phyloP scores from a whole-genome alignment of 129 eudicot species.

The Oenanthe sinensis region DNA sequence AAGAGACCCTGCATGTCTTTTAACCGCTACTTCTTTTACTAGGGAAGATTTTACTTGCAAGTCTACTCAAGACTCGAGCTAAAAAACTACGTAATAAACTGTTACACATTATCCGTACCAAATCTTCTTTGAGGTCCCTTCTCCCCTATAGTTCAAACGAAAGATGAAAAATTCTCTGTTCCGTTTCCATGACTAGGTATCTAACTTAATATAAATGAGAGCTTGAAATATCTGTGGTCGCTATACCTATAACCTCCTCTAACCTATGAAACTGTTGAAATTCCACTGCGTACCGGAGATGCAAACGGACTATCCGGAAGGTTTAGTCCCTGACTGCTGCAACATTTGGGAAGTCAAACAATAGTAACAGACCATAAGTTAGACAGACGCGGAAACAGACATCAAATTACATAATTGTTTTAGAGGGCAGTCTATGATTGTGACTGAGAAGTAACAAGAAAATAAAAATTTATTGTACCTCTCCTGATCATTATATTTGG shows the following conservation, averaged over 20 bases:
- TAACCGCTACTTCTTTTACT: constrained; percentile 7
- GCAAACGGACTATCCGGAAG: constrained; percentile 73
- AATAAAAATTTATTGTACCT: constrained; percentile 28
- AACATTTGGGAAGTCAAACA: constrained; percentile 8
- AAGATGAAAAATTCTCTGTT: background rate
- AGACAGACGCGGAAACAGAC: too few relatives aligned
- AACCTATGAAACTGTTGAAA: constrained; percentile 38
- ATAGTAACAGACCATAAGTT: background rate
- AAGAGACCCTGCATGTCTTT: constrained; percentile 13
- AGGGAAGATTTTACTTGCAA: constrained; percentile 17
- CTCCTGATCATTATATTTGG: constrained; percentile 47
- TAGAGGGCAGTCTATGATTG: background rate
- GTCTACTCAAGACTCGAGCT: background rate
- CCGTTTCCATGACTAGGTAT: background rate
- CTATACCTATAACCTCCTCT: constrained; percentile 33
- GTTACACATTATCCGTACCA: background rate
- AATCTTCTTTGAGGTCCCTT: constrained; percentile 6
- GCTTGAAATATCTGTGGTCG: constrained; percentile 10
- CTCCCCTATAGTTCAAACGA: too few relatives aligned
- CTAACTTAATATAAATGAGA: too few relatives aligned
- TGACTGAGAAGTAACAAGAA: background rate
- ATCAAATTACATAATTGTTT: too few relatives aligned
- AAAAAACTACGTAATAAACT: too few relatives aligned
- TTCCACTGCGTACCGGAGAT: constrained; percentile 38
- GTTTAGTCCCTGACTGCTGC: constrained; percentile 50